Conservation (phyloP, 257 asterid species). For the Schizonepeta tenuifolia region DNA sequence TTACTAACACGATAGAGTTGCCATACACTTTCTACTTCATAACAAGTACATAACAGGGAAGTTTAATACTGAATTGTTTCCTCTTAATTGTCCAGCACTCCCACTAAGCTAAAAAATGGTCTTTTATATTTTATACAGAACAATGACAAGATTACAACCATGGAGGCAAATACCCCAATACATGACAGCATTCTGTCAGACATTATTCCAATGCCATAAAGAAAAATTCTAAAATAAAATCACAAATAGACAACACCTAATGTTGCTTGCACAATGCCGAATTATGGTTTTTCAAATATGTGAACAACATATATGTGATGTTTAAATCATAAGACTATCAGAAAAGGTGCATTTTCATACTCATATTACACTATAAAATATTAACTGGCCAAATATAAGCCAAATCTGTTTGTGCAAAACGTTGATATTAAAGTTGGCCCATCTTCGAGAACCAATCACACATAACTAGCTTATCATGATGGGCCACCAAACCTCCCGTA, state of each 20-base stretch:
- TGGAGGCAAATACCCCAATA: neutral
- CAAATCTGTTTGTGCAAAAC: neutral
- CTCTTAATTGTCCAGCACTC: neutral
- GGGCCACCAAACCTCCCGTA: neutral
- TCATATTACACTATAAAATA: neutral
- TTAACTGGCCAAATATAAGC: neutral
- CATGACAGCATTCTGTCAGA: neutral
- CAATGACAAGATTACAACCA: neutral
- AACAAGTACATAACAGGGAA: neutral
- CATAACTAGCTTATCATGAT: neutral
- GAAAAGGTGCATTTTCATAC: neutral
- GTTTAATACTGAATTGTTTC: neutral
- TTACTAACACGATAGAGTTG: neutral
- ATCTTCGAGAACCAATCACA: neutral
- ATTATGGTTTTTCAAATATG: neutral
- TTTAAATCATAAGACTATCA: neutral
- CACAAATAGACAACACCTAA: neutral
- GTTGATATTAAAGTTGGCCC: neutral
- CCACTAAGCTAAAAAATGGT: neutral
- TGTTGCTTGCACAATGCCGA: neutral
- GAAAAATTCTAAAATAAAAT: neutral
- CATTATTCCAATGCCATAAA: no score
- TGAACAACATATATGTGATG: neutral
- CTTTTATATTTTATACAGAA: neutral
- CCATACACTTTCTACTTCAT: neutral